Percentiles rank a stretch among this genome's conserved stretches.
phyloP scores from a whole-genome alignment of 2,329 filamentous ascomycete genomes.

The Colletotrichum godetiae region DNA sequence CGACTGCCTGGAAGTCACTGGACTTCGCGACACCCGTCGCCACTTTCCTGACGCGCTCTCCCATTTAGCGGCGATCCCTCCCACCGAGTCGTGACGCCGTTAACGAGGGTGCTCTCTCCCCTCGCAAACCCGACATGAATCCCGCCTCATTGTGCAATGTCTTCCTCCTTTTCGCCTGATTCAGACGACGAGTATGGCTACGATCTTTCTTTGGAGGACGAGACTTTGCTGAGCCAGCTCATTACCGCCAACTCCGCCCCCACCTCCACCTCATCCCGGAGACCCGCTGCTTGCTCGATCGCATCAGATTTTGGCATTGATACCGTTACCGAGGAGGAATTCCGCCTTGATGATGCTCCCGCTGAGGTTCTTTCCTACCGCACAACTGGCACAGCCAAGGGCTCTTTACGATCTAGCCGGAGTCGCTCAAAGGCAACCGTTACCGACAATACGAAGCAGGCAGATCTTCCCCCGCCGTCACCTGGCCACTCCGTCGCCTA shows the following conservation, averaged over 20 bases:
- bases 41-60: conserved; percentile 8
- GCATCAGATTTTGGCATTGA: conserved; percentile 26
- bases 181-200: conserved; percentile 59
- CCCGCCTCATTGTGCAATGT: conserved; percentile 7
- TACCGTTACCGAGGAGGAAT: conserved; percentile 18
- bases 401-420: background rate
- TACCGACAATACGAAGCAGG: conserved; percentile 23
- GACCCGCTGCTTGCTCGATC: background rate
- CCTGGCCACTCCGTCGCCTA: conserved; percentile 48
- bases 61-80: conserved; percentile 22
- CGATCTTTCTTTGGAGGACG: conserved; percentile 59
- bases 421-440: conserved; percentile 29
- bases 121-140: conserved; percentile 9
- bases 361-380: conserved; percentile 41
- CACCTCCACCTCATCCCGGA: background rate
- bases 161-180: conserved; percentile 37
- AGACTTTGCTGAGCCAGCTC: conserved; percentile 52
- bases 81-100: conserved; percentile 26
- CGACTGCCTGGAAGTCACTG: background rate
- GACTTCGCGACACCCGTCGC: background rate
- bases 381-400: conserved; percentile 14
- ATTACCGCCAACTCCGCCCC: conserved; percentile 37
- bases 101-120: background rate
- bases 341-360: conserved; percentile 29
- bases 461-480: conserved; percentile 31